Conservation (phyloP, 768 basidiomycete species). For the Suillus paluster region DNA sequence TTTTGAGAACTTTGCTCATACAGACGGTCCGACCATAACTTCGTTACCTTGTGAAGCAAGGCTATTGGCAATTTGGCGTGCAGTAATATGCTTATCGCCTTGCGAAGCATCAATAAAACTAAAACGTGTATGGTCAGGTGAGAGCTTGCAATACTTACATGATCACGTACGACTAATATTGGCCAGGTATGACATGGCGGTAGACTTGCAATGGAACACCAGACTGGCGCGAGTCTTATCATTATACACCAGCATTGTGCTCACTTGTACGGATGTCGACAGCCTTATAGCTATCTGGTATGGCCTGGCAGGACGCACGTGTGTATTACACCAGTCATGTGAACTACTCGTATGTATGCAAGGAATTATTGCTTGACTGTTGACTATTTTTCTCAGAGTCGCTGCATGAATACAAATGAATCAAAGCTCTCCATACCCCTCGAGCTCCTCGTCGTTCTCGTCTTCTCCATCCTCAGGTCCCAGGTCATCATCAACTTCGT, state of each 20-base stretch:
- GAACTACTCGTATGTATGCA: neutral
- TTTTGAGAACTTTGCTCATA: no score
- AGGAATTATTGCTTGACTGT: no score
- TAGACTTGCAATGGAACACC: neutral
- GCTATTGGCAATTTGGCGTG: no score
- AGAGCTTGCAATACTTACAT: neutral
- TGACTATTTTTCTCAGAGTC: no score
- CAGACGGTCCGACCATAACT: no score
- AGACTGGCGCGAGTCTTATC: neutral
- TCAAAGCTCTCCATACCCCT: slow-evolving; percentile 4
- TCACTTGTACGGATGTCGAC: neutral
- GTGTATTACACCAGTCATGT: neutral
- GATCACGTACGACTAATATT: neutral
- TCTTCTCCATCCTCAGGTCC: slow-evolving; percentile 7
- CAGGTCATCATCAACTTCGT: neutral
- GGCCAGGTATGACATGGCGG: neutral
- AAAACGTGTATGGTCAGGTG: neutral
- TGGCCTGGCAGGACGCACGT: neutral
- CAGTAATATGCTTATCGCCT: no score
- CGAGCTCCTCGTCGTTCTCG: slow-evolving; percentile 1
- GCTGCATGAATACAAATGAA: neutral
- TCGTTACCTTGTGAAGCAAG: no score
- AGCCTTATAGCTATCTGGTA: neutral
- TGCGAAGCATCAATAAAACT: neutral
- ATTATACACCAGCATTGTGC: neutral